Base-by-base conservation (phyloP, 140 eudicot genomes). In the Flaveria floridana region DNA sequence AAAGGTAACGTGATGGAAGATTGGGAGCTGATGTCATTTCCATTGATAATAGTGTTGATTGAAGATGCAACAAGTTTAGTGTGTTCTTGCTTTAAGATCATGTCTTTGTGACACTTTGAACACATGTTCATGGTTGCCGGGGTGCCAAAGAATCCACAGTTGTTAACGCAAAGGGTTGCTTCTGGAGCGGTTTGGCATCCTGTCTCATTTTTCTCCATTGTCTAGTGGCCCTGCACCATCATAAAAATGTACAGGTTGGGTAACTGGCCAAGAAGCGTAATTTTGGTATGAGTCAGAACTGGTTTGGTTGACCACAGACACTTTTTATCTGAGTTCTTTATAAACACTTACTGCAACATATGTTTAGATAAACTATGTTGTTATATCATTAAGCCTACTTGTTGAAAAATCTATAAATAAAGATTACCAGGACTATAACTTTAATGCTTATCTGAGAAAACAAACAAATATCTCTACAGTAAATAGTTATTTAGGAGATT, bases 101-200 rank as follows among this genome's bases (percentile, higher is more conserved):
- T 8, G 76, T 84, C 90, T 69, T 84, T 87, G 89, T 89, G 84
- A 65, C 96, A 89, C 65, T 89, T 89, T 71, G 96, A 89, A 71
- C 96, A 89, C 93, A 89, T 85, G 69, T 87, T 87, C 93, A 85
- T 87, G 79, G 87, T 89, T 11, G 93, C 84, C 1, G 90, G 81
- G 41, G 84, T 83, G 21, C 96, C 96, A 37, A 87, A 89, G 82
- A 89, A 89, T 69, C 96, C 96, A 70, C 96, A 89, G 85, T 87
- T 87, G 80, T 89, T 89, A 55, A 80, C 62, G 21, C 96, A 89
- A 1, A 89, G 74, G 23, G 67, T 73, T 48, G 85, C 88, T 30
- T 87, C 85, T 30, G 85, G 91, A 80, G 89, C 71, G 15, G 94
- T 56, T 78, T 84, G 92, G 87, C 88, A 89, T 75, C 89, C 89